Evolutionary conservation across 108 stramenopile genomes (phyloP).

Genomic region (Nitzschia inconspicua): DNA sequence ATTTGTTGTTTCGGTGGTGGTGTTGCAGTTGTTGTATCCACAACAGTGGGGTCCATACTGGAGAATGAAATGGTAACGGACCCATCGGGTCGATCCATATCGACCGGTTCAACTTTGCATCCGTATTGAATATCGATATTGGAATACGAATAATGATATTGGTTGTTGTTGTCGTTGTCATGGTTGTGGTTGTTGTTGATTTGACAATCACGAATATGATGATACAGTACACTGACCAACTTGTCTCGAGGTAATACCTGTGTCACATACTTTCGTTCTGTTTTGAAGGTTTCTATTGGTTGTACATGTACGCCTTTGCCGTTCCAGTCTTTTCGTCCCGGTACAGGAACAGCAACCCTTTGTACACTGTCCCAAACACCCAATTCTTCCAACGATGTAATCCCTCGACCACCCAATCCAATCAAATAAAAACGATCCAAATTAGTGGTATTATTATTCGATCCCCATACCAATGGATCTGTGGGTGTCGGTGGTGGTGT

Average conservation of each 20-base stretch:
- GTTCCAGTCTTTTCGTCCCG: constrained; percentile 84
- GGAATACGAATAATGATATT: neutral
- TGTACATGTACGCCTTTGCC: constrained; percentile 58
- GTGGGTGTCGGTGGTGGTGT: constrained; percentile 50
- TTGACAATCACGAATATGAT: constrained; percentile 47
- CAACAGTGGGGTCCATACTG: constrained; percentile 8
- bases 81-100: constrained; percentile 5
- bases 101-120: neutral
- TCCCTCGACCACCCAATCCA: constrained; percentile 84
- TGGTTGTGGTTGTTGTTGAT: constrained; percentile 55
- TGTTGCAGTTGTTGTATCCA: neutral
- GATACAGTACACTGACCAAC: constrained; percentile 64
- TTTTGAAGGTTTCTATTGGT: constrained; percentile 57
- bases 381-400: constrained; percentile 60
- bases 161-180: constrained; percentile 39
- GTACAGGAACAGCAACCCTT: constrained; percentile 51
- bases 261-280: constrained; percentile 49
- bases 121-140: constrained; percentile 16
- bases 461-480: constrained; percentile 56
- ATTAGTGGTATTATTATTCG: too few relatives aligned
- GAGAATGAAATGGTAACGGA: neutral
- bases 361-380: constrained; percentile 69
- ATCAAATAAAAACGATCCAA: constrained; percentile 59
- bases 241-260: constrained; percentile 79
- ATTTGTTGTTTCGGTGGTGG: too few relatives aligned